Conservation (phyloP, 148 eudicot genomes). For the Chenopodium formosanum region DNA sequence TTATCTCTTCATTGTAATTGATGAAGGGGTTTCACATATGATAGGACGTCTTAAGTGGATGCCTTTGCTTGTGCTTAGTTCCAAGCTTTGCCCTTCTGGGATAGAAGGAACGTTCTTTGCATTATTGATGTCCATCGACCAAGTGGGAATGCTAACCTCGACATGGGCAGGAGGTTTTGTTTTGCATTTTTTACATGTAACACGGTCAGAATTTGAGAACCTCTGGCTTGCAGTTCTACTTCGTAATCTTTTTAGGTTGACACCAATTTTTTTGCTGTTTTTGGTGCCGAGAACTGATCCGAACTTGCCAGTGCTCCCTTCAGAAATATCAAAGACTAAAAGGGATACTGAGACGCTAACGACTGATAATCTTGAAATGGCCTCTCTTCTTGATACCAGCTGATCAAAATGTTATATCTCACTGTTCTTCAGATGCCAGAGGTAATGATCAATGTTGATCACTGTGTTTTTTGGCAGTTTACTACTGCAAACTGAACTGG, state of each 20-base stretch:
- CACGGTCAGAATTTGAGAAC: slow-evolving; percentile 27
- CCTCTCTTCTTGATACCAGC: slow-evolving; percentile 23
- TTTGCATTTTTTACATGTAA: slow-evolving; percentile 26
- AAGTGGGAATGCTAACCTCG: slow-evolving; percentile 34
- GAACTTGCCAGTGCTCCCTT: slow-evolving; percentile 21
- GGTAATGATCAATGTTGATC: background rate
- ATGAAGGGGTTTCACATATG: slow-evolving; percentile 34
- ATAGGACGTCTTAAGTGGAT: slow-evolving; percentile 32
- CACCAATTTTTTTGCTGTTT: slow-evolving; percentile 28
- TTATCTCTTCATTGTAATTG: slow-evolving; percentile 30
- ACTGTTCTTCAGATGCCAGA: background rate
- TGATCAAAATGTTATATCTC: slow-evolving; percentile 4
- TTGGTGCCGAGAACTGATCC: slow-evolving; percentile 32
- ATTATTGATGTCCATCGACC: slow-evolving; percentile 32
- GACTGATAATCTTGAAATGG: slow-evolving; percentile 25
- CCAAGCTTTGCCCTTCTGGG: slow-evolving; percentile 37
- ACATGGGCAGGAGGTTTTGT: slow-evolving; percentile 33
- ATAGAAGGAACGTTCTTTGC: slow-evolving; percentile 38
- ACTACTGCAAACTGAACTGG: background rate
- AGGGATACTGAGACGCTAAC: slow-evolving; percentile 14
- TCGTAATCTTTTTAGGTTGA: slow-evolving; percentile 27
- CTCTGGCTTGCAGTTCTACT: slow-evolving; percentile 33
- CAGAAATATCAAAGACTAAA: slow-evolving; percentile 25
- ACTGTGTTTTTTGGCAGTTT: background rate
- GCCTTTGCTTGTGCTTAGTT: slow-evolving; percentile 39